Conservation (phyloP, 208 protist species). For the Strigomonas culicis region DNA sequence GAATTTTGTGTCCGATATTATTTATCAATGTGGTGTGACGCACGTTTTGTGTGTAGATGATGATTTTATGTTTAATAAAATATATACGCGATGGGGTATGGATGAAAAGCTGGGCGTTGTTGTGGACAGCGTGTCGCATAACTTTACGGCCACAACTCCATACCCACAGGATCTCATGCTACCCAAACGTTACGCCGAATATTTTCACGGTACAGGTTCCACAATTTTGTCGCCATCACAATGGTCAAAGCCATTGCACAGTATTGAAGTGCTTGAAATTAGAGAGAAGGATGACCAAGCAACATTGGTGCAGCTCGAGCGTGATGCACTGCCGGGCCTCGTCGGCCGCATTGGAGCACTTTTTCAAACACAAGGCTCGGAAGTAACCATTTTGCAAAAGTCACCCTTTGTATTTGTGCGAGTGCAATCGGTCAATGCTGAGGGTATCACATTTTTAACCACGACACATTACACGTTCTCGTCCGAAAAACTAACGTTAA, state of each 20-base stretch:
- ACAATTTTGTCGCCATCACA: conserved; percentile 56
- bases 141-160: conserved; percentile 31
- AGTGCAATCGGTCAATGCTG: conserved; percentile 64
- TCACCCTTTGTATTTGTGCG: conserved; percentile 56
- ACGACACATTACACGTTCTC: conserved; percentile 76
- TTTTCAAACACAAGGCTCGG: conserved; percentile 37
- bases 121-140: conserved; percentile 66
- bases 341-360: conserved; percentile 76
- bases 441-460: conserved; percentile 68
- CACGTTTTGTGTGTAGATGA: conserved; percentile 72
- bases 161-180: conserved; percentile 24
- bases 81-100: conserved; percentile 30
- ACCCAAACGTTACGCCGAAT: conserved; percentile 42
- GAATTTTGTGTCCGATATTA: conserved; percentile 62
- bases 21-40: conserved; percentile 53
- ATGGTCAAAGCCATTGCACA: conserved; percentile 59
- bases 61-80: conserved; percentile 68
- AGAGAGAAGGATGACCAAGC: conserved; percentile 58
- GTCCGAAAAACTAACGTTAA: conserved; percentile 49
- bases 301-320: conserved; percentile 41
- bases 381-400: conserved; percentile 38
- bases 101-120: conserved; percentile 16
- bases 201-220: conserved; percentile 68
- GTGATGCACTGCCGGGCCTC: conserved; percentile 55
- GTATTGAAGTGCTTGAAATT: conserved; percentile 58